Conservation (phyloP, 768 basidiomycete genomes). For the Russula sp. region DNA sequence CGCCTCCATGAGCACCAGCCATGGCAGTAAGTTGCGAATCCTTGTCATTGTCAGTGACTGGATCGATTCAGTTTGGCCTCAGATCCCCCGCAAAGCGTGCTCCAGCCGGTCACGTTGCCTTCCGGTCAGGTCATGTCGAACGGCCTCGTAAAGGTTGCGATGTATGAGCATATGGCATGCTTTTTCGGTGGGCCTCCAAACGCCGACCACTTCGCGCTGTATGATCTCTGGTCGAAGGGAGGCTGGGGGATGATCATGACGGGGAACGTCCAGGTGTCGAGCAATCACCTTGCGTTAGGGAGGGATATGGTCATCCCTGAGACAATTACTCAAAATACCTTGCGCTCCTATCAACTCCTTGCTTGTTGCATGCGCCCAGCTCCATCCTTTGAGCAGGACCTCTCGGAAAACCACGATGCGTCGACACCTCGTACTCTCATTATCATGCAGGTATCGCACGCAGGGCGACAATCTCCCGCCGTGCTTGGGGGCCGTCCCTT, state of each 20-base stretch:
- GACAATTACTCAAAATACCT: conserved; percentile 33
- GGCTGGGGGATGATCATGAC: conserved; percentile 88
- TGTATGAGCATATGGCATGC: conserved; percentile 77
- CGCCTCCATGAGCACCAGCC: neutral
- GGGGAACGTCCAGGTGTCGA: conserved; percentile 71
- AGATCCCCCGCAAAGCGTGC: neutral
- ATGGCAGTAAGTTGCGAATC: neutral
- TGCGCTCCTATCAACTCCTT: conserved; percentile 45
- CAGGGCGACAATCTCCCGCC: conserved; percentile 75
- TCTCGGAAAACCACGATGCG: neutral
- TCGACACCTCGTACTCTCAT: conserved; percentile 13
- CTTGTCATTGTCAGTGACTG: neutral
- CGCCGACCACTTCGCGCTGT: conserved; percentile 51
- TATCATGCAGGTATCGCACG: conserved; percentile 79
- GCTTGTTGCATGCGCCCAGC: conserved; percentile 44
- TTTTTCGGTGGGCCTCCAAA: conserved; percentile 70
- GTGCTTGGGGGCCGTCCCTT: conserved; percentile 59
- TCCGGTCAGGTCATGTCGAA: conserved; percentile 17
- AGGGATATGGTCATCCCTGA: conserved; percentile 61
- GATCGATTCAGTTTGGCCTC: neutral
- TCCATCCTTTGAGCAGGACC: neutral
- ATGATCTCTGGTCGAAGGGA: conserved; percentile 64
- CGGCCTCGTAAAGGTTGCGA: conserved; percentile 53
- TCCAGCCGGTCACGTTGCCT: conserved; percentile 14
- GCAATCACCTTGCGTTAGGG: conserved; percentile 58